Base-by-base conservation (phyloP, 2,329 filamentous ascomycete species). In the Gnomoniopsis smithogilvyi region DNA sequence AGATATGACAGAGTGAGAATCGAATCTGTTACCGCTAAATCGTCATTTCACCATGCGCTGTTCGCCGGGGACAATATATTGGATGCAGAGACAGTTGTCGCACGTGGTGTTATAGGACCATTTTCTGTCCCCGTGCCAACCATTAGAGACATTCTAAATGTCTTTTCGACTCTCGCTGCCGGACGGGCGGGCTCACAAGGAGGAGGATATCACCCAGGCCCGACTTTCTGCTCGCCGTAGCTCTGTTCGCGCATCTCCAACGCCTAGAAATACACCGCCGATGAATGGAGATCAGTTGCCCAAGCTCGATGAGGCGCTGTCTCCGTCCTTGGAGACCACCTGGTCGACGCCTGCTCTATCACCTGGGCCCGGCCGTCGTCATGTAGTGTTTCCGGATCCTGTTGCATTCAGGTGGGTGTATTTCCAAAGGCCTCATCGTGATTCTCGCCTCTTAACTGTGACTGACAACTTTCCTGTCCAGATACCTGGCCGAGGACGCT, bases 401-500 rank as follows among this genome's bases (percentile, higher is more conserved):
- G 76, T 85, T 52, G 81, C 83, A 10, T 81, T 85, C 63, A 77
- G 77, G 80, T 84, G 69, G 53, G 75, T 56, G 14, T 12, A 1
- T 6, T 15, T 14, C 8, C 41, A 6, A 43, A 22, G 8, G 36
- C 36, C 15, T 19, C 41, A 6, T 55, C 54, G 22, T 56, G 33
- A 38, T 36, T 36, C 46, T 19, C 58, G 47, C 12, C 2, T 12
- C 30, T 3, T 46, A 12, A 3, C 17, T n/a, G 17, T 15, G 17
- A 54, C 60, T 62, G 22, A 62, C 21, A 6, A 2, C 15, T 33
- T 22, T 14, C n/a, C 12, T 24, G 33, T 43, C 26, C 64, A 86
- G 83, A 63, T 96, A 94, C 69, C 84, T 99, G 22, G 90, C 96
- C 76, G 90, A 96, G 70, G 95, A 98, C 64, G 79, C 86, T 1